Percentiles rank a stretch among this genome's conserved stretches.
phyloP scores from a whole-genome alignment of 306 rosid genomes.

The Crataegus laevigata region DNA sequence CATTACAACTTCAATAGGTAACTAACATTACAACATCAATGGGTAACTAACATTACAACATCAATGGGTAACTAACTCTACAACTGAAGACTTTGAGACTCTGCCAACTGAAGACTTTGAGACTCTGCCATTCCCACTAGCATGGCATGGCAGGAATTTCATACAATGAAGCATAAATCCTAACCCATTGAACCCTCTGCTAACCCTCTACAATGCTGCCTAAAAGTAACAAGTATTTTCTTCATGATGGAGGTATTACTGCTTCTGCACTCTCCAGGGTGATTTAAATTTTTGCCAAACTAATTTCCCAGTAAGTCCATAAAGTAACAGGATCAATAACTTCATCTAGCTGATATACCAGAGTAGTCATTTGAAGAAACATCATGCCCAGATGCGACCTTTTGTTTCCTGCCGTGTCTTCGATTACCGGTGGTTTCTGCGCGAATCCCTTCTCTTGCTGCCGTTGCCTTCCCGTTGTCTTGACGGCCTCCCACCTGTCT shows the following conservation, averaged over 20 bases:
- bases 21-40: not conserved
- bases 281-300: not conserved
- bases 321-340: not conserved
- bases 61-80: not conserved
- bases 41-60: not conserved
- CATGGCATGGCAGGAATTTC: slow-evolving; percentile 7
- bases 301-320: not conserved
- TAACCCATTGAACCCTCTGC: not conserved
- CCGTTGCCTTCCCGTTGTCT: slow-evolving; percentile 31
- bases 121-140: slow-evolving; percentile 5
- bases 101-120: not conserved
- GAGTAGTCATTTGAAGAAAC: slow-evolving; percentile 33
- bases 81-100: slow-evolving; percentile 7
- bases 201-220: not conserved
- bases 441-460: slow-evolving; percentile 25
- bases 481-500: slow-evolving; percentile 44
- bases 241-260: too few relatives aligned
- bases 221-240: not conserved
- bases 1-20: not conserved
- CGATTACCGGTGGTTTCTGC: slow-evolving; percentile 38
- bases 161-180: not conserved
- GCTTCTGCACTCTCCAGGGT: not conserved
- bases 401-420: slow-evolving; percentile 36
- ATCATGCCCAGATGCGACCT: slow-evolving; percentile 36
- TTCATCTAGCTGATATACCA: slow-evolving; percentile 34